Evolutionary conservation across 2,329 filamentous ascomycete genomes (phyloP), one percentile per base, ranked within the genome.

Genomic region (Pseudocercospora vitis): DNA sequence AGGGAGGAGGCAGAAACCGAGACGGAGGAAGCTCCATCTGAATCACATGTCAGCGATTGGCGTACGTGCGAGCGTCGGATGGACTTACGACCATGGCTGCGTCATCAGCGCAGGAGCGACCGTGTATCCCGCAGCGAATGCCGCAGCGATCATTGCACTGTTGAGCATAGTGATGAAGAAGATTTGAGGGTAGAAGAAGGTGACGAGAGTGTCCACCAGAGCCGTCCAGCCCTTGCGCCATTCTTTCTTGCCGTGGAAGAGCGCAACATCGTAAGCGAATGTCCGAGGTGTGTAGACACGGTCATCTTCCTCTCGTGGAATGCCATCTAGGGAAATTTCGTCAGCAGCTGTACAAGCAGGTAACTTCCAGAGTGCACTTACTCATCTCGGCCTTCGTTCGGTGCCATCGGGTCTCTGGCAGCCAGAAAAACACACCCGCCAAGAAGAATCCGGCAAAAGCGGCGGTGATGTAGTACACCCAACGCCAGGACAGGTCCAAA

Each of bases 101-200:
- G 56, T 63, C 7, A 67, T 50, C 3, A 67, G 54, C 14, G 63
- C 62, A 11, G 65, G 60, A 12, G 65, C 58, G 2, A 58, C 61
- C 9, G 61, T 64, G 53, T 67, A 65, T 18, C 58, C 54, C 2
- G 61, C 60, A 31, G 66, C 64, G 31, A 64, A 62, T 18, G 63
- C 59, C 19, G 48, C 56, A n/a, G 60, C 63, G 50, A 67, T 67
- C 62, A 67, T 65, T 21, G 59, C 62, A 24, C 58, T 62, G 56
- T 68, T 67, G 18, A 68, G 51, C 57, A 66, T 62, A 7, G 65
- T 65, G 55, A 66, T 63, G 62, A 66, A 68, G 54, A 67, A 58
- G 33, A 68, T 67, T 31, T 67, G 65, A 8, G 66, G 66, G 33
- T 66, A 68, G 50, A 67, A 59, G 47, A 67, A 67, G 4, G 66